These are phyloP conservation scores for Oryza officinalis DNA, from an alignment of 176 grass and related monocot genomes.

Conservation along the genomic window DNA sequence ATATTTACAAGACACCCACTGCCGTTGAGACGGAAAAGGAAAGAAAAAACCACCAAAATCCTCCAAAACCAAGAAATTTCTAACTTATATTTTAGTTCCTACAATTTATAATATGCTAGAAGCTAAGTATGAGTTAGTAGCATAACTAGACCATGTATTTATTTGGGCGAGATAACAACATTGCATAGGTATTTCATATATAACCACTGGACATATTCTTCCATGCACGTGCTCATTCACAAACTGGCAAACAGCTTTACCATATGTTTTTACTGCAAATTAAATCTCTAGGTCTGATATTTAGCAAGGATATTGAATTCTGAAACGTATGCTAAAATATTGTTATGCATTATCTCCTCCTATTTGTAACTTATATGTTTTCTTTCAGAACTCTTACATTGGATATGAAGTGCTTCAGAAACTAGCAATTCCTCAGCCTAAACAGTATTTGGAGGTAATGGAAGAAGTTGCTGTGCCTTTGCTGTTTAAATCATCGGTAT, in stretches of 20 bases:
- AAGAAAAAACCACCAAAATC: no score
- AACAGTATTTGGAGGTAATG: conserved; percentile 93
- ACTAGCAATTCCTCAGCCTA: conserved; percentile 91
- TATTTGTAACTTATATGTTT: conserved; percentile 32
- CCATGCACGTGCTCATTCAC: neutral
- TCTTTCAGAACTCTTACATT: conserved; percentile 91
- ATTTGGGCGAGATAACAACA: conserved; percentile 12
- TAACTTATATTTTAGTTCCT: conserved; percentile 30
- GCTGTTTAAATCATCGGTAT: conserved; percentile 13
- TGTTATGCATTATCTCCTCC: conserved; percentile 22
- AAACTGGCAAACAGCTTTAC: neutral
- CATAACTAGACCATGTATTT: conserved; percentile 6
- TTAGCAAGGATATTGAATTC: conserved; percentile 21
- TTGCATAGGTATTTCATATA: neutral
- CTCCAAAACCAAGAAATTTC: neutral
- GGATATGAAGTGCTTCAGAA: conserved; percentile 92
- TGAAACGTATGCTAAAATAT: conserved; percentile 12
- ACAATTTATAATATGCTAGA: conserved; percentile 20
- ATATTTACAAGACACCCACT: no score
- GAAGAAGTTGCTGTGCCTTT: conserved; percentile 26
- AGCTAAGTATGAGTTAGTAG: conserved; percentile 18
- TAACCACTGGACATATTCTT: neutral
- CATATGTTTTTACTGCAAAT: neutral
- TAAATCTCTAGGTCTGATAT: conserved; percentile 12
- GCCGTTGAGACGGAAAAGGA: no score